phyloP scores from a whole-genome alignment of 1,139 yeast species.

The Suhomyces guaymorum region DNA sequence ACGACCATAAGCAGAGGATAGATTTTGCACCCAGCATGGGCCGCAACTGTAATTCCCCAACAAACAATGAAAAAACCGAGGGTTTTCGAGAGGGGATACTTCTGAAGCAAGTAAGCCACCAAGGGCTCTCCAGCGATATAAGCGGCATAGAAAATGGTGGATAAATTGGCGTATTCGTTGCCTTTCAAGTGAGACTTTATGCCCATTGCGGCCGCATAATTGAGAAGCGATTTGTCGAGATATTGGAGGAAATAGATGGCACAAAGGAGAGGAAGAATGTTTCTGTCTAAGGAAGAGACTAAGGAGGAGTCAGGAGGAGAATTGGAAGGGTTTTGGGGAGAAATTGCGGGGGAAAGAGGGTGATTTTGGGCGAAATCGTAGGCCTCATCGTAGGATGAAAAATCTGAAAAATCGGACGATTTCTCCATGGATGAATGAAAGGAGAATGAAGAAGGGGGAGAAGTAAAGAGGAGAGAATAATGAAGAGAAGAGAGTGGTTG shows the following conservation, averaged over 20 bases:
- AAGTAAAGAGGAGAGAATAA: too few species aligned
- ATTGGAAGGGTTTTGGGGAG: not conserved
- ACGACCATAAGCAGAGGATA: constrained; percentile 45
- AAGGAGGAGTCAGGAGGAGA: too few species aligned
- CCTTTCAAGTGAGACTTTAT: constrained; percentile 38
- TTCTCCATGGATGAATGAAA: too few species aligned
- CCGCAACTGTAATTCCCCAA: constrained; percentile 45
- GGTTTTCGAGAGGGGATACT: constrained; percentile 41
- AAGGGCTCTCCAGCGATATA: constrained; percentile 51
- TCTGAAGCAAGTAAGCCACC: constrained; percentile 38
- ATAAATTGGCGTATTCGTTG: constrained; percentile 43
- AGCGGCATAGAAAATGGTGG: constrained; percentile 46
- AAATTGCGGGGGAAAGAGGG: too few species aligned
- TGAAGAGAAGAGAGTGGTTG: too few species aligned
- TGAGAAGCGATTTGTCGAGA: constrained; percentile 45
- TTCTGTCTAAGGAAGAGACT: too few species aligned
- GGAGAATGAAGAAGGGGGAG: too few species aligned
- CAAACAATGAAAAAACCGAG: constrained; percentile 35
- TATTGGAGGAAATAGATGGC: constrained; percentile 46
- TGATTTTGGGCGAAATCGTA: constrained; percentile 9
- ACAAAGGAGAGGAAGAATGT: constrained; percentile 37
- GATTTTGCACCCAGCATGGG: constrained; percentile 35
- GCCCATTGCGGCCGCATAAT: constrained; percentile 56
- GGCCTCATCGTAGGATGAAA: constrained; percentile 16
- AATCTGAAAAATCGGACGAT: too few species aligned